A percentile compares a stretch with the other conserved stretches of the same genome.
phyloP scores from a whole-genome alignment of 2,329 filamentous ascomycete species.

The Gliomastix tumulicola region DNA sequence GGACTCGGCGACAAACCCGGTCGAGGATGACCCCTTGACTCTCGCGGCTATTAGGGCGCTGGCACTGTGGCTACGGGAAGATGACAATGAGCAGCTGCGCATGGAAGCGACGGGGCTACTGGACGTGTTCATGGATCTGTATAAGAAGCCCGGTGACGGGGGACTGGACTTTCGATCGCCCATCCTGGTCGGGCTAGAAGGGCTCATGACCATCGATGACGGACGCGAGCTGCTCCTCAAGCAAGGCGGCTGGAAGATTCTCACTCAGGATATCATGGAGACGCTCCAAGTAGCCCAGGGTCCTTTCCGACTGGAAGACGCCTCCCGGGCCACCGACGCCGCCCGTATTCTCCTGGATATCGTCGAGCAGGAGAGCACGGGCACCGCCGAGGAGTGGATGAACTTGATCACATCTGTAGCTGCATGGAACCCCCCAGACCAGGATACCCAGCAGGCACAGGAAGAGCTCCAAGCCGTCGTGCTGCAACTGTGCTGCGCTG shows the following conservation, averaged over 20 bases:
- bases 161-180: conserved; percentile 52
- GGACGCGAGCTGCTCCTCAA: conserved; percentile 40
- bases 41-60: conserved; percentile 50
- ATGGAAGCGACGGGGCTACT: conserved; percentile 50
- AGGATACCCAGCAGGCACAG: conserved; percentile 16
- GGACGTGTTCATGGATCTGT: conserved; percentile 59
- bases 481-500: conserved; percentile 46
- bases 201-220: conserved; percentile 39
- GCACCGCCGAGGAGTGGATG: conserved; percentile 50
- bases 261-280: conserved; percentile 41
- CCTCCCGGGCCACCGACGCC: conserved; percentile 45
- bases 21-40: conserved; percentile 49
- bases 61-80: conserved; percentile 62
- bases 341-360: conserved; percentile 47
- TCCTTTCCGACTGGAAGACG: conserved; percentile 15
- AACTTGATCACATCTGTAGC: conserved; percentile 42
- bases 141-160: conserved; percentile 27
- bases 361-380: conserved; percentile 35
- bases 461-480: conserved; percentile 48
- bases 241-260: conserved; percentile 45
- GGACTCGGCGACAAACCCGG: conserved; percentile 45
- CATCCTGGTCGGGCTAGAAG: conserved; percentile 53
- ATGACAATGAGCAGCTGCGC: conserved; percentile 53
- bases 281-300: conserved; percentile 3
- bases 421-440: conserved; percentile 33